Evolutionary conservation across 805 yeast genomes (phyloP).

Genomic region (Candida verbasci): DNA sequence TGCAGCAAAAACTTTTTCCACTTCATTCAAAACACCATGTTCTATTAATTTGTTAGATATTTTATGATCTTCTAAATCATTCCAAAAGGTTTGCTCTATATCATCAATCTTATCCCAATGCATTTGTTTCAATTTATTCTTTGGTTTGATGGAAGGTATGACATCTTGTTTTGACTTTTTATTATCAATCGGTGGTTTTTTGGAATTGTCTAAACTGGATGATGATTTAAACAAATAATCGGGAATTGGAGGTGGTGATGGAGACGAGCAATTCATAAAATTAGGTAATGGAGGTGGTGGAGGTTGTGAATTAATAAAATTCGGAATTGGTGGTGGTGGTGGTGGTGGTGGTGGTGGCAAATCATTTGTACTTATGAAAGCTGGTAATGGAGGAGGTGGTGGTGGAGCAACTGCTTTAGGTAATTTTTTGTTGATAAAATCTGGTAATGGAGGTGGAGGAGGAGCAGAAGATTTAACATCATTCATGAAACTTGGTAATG

Average conservation of each 20-base stretch:
- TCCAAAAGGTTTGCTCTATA: conserved; percentile 86
- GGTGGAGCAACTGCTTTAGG: conserved; percentile 16
- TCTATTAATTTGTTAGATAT: conserved; percentile 61
- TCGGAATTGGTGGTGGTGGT: conserved; percentile 10
- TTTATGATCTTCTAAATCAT: conserved; percentile 53
- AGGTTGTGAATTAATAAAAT: conserved; percentile 4
- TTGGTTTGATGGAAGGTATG: conserved; percentile 43
- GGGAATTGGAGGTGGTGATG: conserved; percentile 1
- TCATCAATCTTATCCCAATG: conserved; percentile 95
- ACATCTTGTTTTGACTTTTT: conserved; percentile 3
- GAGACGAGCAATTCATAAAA: conserved; percentile 1
- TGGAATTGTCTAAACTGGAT: background rate
- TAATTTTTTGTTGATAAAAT: conserved; percentile 8
- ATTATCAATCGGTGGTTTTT: background rate
- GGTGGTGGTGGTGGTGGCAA: conserved; percentile 14
- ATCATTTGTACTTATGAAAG: conserved; percentile 7
- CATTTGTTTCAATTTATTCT: conserved; percentile 79
- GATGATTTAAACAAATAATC: background rate
- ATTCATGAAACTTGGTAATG: conserved; percentile 1
- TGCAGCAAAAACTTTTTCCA: conserved; percentile 85
- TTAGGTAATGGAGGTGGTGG: conserved; percentile 15
- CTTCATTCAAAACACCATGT: conserved; percentile 77
- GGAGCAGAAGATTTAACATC: conserved; percentile 12
- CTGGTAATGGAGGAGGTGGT: conserved; percentile 14
- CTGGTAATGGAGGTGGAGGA: conserved; percentile 13